A percentile compares a stretch with the other conserved stretches of the same genome.
These are phyloP conservation scores for Tetrahymena thermophila DNA, from an alignment of 73 alveolate species.

Conservation along the genomic window DNA sequence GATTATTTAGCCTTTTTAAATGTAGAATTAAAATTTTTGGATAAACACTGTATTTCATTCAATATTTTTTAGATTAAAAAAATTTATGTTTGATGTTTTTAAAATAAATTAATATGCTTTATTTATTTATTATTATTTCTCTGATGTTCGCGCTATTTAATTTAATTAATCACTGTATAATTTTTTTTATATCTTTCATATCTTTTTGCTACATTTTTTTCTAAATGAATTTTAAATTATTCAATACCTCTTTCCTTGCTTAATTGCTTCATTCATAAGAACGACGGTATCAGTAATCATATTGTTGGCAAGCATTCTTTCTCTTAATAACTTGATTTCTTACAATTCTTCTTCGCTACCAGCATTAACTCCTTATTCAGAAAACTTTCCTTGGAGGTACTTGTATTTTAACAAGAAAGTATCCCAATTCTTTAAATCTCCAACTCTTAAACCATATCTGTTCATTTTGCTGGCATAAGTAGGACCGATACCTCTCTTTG, in stretches of 20 bases:
- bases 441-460: conserved; percentile 82
- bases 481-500: conserved; percentile 96
- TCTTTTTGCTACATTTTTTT: too few species aligned
- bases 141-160: neutral
- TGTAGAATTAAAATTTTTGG: neutral
- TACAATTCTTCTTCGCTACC: conserved; percentile 50
- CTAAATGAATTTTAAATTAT: neutral
- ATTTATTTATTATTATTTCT: too few species aligned
- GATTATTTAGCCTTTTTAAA: too few species aligned
- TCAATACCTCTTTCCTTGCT: neutral
- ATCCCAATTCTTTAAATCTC: conserved; percentile 81
- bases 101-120: neutral
- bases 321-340: conserved; percentile 50
- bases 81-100: too few species aligned
- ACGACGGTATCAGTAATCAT: conserved; percentile 72
- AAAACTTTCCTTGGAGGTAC: conserved; percentile 11
- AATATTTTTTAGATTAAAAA: too few species aligned
- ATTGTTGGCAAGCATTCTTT: conserved; percentile 38
- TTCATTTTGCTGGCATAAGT: conserved; percentile 83
- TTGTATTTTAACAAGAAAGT: conserved; percentile 58
- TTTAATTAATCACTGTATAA: too few species aligned
- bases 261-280: conserved; percentile 45
- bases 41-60: neutral
- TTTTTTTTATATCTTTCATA: too few species aligned
- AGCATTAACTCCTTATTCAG: conserved; percentile 33